Percentiles rank a stretch among this genome's conserved stretches.
Evolutionary conservation across 306 rosid genomes (phyloP).

Genomic region (Pueraria montana): DNA sequence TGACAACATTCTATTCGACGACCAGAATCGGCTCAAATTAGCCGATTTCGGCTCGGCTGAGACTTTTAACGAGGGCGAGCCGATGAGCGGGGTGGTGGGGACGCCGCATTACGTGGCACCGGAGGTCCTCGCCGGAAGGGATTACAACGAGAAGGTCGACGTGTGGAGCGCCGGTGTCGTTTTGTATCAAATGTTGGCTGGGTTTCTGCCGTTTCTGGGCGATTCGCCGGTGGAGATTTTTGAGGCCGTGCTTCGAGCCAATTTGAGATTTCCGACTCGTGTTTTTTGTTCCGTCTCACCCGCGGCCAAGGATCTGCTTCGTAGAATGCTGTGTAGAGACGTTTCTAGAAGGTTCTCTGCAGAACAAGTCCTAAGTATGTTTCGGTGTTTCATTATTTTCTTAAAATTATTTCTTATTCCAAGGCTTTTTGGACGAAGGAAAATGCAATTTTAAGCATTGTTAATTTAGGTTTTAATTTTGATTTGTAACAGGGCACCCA

Average conservation of each 20-base stretch:
- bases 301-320: slow-evolving; percentile 68
- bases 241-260: slow-evolving; percentile 67
- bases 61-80: slow-evolving; percentile 53
- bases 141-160: slow-evolving; percentile 73
- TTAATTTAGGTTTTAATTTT: neutral
- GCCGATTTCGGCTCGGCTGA: slow-evolving; percentile 82
- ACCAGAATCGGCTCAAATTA: slow-evolving; percentile 46
- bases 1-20: slow-evolving; percentile 68
- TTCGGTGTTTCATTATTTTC: neutral
- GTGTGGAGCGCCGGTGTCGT: slow-evolving; percentile 91
- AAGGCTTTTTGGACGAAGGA: neutral
- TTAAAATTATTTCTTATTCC: no score
- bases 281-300: slow-evolving; percentile 61
- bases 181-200: slow-evolving; percentile 71
- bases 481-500: slow-evolving; percentile 61
- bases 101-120: slow-evolving; percentile 85
- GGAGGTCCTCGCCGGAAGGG: slow-evolving; percentile 67
- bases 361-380: slow-evolving; percentile 74
- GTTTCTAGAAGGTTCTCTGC: slow-evolving; percentile 72
- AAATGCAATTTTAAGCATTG: neutral
- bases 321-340: slow-evolving; percentile 74
- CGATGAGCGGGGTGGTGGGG: slow-evolving; percentile 72
- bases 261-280: slow-evolving; percentile 67
- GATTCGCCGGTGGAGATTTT: slow-evolving; percentile 70
- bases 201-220: slow-evolving; percentile 72